Evolutionary conservation across 257 asterid species (phyloP), one percentile per base, ranked within the genome.

Genomic region (Cynanchum wilfordii): DNA sequence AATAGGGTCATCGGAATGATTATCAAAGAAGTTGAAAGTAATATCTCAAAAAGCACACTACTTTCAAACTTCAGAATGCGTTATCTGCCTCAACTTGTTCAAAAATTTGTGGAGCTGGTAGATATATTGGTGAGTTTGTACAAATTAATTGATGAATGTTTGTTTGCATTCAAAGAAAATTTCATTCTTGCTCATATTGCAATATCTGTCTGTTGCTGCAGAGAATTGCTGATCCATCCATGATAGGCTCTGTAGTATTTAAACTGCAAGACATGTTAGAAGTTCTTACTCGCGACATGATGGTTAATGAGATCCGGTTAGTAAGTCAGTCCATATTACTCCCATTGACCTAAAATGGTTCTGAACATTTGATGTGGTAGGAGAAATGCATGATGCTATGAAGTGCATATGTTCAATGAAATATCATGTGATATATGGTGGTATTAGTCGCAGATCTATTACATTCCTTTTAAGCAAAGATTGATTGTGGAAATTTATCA

Each of bases 231-330:
- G 88, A 95, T 70, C 91, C 93, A 68, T 78, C 96, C 82, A 83
- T 80, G 89, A 89, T 85, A 87, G 90, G 87, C 63, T 79, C 77
- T 49, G 96, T 92, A 81, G 99, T 95, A 78, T 77, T 95, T 70
- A 78, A 89, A 82, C 87, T 95, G 81, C 99, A 95, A 82, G 99
- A 95, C 85, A 91, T 95, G 93, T 70, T 92, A 75, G 98, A 95
- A 84, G 86, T 95, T 54, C 92, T 92, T 72, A 90, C 95, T 75
- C 92, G 92, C 45, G 99, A 95, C 81, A 95, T 95, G 94, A 90
- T 95, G 95, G 91, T 85, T 78, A 90, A 84, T 57, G 98, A 95
- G 84, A 89, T 76, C 75, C 89, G 95, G 99, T 95, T 75, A 70
- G 96, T 90, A 66, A 63, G 69, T 68, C 67, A 36, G 67, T 64